phyloP scores from a whole-genome alignment of 2,329 filamentous ascomycete species.

The Ceratocystis harringtonii region DNA sequence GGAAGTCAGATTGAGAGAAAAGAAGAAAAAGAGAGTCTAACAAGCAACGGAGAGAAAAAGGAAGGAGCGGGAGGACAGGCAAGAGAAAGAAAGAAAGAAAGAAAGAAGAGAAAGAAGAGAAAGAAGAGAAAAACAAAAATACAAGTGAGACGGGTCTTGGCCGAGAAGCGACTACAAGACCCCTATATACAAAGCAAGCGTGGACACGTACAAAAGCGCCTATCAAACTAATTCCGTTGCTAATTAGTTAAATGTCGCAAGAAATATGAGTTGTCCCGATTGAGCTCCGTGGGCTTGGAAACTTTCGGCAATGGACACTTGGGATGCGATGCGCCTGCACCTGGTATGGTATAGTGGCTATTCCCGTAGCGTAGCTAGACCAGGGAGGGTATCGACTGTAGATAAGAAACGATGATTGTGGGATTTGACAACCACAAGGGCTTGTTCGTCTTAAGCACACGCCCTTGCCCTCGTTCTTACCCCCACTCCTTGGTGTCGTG shows the following conservation, averaged over 20 bases:
- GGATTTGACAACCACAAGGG: not conserved
- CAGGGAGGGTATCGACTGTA: not conserved
- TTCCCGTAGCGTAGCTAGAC: not conserved
- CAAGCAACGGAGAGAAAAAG: not conserved
- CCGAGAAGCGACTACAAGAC: not conserved
- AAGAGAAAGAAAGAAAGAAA: not conserved
- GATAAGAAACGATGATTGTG: conserved; percentile 6
- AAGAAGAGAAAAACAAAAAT: not conserved
- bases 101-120: conserved; percentile 1
- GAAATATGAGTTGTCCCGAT: not conserved
- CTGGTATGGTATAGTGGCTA: not conserved
- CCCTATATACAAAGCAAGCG: not conserved
- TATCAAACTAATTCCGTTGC: not conserved
- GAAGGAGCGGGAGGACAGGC: not conserved
- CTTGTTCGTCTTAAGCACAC: not conserved
- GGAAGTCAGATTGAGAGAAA: conserved; percentile 15
- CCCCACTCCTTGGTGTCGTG: not conserved
- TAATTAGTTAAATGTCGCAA: not conserved
- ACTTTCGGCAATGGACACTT: not conserved
- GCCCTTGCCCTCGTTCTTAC: not conserved
- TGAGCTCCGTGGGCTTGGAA: conserved; percentile 3
- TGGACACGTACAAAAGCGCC: too few relatives aligned
- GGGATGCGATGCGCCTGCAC: conserved; percentile 5
- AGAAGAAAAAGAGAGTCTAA: not conserved
- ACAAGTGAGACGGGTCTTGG: not conserved